Percentiles rank a stretch among this genome's conserved stretches.
phyloP scores from a whole-genome alignment of 306 rosid species.

The Chamaecrista fasciculata region DNA sequence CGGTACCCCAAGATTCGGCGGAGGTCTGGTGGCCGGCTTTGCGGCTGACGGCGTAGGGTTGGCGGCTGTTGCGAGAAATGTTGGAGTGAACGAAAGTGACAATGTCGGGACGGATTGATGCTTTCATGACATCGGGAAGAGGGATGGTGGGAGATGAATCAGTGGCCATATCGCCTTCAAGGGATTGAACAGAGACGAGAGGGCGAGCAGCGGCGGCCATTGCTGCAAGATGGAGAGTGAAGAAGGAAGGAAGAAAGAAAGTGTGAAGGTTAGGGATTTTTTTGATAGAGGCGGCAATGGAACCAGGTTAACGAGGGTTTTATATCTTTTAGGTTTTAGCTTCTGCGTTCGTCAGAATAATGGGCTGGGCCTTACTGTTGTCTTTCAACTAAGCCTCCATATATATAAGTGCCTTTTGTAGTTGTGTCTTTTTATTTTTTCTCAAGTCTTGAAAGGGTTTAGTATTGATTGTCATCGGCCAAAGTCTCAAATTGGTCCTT shows the following conservation, averaged over 20 bases:
- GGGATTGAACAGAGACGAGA: constrained; percentile 46
- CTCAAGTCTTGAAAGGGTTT: too few relatives aligned
- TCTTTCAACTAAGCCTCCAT: too few relatives aligned
- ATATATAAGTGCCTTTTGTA: too few relatives aligned
- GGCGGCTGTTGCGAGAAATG: constrained; percentile 51
- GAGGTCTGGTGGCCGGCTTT: constrained; percentile 61
- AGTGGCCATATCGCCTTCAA: constrained; percentile 60
- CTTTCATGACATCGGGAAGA: constrained; percentile 53
- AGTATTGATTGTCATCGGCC: too few relatives aligned
- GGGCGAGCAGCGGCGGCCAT: constrained; percentile 57
- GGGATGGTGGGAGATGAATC: constrained; percentile 32
- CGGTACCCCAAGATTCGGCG: constrained; percentile 69
- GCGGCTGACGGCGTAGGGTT: constrained; percentile 56
- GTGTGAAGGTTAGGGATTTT: too few relatives aligned
- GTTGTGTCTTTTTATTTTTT: too few relatives aligned
- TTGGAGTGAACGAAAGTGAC: constrained; percentile 53
- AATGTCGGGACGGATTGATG: constrained; percentile 50
- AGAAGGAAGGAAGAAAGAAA: background rate
- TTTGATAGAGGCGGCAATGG: background rate
- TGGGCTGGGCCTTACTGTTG: too few relatives aligned
- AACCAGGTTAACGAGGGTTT: too few relatives aligned
- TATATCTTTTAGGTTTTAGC: background rate
- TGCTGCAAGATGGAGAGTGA: background rate
- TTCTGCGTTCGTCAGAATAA: too few relatives aligned
- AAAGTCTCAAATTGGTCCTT: too few relatives aligned